These are phyloP conservation scores for Knufia fluminis DNA, from an alignment of 2,329 filamentous ascomycete species.

Conservation along the genomic window DNA sequence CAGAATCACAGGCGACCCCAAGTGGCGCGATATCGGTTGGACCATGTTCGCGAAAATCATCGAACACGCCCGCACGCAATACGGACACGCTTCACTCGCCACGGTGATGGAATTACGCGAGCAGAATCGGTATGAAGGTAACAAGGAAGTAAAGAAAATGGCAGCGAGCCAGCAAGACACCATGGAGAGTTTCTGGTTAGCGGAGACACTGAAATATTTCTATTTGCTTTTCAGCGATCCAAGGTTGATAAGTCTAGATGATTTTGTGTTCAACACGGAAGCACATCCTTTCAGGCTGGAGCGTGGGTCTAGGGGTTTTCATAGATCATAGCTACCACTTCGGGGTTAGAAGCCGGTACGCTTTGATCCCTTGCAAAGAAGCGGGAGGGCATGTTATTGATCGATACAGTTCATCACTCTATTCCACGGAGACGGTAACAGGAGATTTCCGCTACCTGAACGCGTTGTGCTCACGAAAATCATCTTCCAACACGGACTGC, in stretches of 20 bases:
- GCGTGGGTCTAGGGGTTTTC: too few relatives aligned
- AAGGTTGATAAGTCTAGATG: conserved; percentile 32
- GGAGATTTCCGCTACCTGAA: too few relatives aligned
- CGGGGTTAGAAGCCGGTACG: too few relatives aligned
- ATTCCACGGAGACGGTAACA: too few relatives aligned
- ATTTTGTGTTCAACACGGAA: conserved; percentile 38
- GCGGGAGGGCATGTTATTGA: too few relatives aligned
- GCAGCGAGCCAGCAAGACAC: conserved; percentile 27
- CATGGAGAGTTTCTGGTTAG: conserved; percentile 40
- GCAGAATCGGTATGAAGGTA: neutral
- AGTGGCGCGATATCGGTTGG: conserved; percentile 77
- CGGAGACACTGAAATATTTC: conserved; percentile 38
- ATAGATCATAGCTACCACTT: too few relatives aligned
- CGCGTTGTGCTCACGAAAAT: too few relatives aligned
- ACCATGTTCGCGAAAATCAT: conserved; percentile 69
- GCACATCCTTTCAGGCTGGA: conserved; percentile 29
- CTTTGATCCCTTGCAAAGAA: too few relatives aligned
- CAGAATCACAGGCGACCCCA: conserved; percentile 69
- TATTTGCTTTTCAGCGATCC: conserved; percentile 38
- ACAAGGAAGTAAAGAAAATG: too few relatives aligned
- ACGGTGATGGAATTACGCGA: conserved; percentile 41
- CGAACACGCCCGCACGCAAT: conserved; percentile 54
- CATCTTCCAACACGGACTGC: too few relatives aligned
- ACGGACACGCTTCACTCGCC: conserved; percentile 61
- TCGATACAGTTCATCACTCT: too few relatives aligned